A percentile compares a stretch with the other conserved stretches of the same genome.
Evolutionary conservation across 768 basidiomycete genomes (phyloP).

Genomic region (Kwoniella sp.): DNA sequence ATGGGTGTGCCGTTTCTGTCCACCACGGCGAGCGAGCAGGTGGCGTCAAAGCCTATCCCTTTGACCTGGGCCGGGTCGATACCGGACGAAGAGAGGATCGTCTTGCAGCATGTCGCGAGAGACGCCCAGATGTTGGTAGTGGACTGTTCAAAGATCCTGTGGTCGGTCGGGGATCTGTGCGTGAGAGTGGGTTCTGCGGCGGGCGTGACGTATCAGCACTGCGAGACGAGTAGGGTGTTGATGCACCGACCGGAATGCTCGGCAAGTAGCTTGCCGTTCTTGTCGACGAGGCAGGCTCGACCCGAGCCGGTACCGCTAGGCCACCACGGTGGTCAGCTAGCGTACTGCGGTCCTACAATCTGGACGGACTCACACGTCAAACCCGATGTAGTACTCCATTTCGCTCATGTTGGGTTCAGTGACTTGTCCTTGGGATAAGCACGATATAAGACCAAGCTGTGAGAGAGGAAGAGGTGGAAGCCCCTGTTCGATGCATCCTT

Average conservation of each 20-base stretch:
- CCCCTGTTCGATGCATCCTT: no score
- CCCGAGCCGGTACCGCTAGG: slow-evolving; percentile 87
- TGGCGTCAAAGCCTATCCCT: slow-evolving; percentile 92
- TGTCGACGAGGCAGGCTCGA: slow-evolving; percentile 72
- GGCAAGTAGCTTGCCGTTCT: slow-evolving; percentile 66
- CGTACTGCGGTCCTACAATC: not conserved
- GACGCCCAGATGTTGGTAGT: slow-evolving; percentile 79
- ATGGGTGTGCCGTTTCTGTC: slow-evolving; percentile 67
- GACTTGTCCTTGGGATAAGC: not conserved
- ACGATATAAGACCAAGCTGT: no score
- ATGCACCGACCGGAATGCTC: slow-evolving; percentile 58
- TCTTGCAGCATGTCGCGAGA: slow-evolving; percentile 57
- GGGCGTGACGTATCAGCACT: not conserved
- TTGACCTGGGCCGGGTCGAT: slow-evolving; percentile 63
- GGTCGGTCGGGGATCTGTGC: slow-evolving; percentile 75
- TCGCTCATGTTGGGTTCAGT: slow-evolving; percentile 15
- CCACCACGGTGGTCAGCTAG: not conserved
- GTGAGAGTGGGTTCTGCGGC: slow-evolving; percentile 66
- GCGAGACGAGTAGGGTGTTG: not conserved
- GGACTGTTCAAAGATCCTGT: slow-evolving; percentile 94
- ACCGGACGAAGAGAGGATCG: slow-evolving; percentile 58
- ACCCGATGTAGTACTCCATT: slow-evolving; percentile 53
- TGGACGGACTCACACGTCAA: slow-evolving; percentile 52
- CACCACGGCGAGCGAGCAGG: slow-evolving; percentile 87
- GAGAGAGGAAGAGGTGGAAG: not conserved